Base-by-base conservation (phyloP, 371 early-diverging fungal genomes). In the Vavraia culicis region DNA sequence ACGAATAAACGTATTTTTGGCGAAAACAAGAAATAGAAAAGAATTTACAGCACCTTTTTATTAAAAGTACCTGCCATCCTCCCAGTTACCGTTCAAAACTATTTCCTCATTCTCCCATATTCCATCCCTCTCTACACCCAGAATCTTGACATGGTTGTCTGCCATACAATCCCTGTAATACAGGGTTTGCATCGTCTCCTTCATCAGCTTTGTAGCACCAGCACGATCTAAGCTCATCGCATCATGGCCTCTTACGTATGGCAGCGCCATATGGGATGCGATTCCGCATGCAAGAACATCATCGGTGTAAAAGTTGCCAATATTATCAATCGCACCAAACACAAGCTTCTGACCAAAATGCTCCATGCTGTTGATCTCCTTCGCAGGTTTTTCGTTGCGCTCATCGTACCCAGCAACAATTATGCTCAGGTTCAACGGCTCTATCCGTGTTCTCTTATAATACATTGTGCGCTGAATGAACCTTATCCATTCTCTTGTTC, bases 221-320 rank as follows among this genome's bases (percentile, higher is more conserved):
- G 2, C 27, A 27, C 27, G 27, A 7, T 27, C 27, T 27, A 27
- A 27, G 27, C 27, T 27, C 2, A 7, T 27, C 27, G 27, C 2
- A 7, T 7, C 27, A 7, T 27, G 27, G 27, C 27, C 23, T 68
- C 95, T 75, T 59, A 96, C 66, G 49, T 91, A 77, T 41, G 98
- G 98, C 54, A 82, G 81, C 39, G 88, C 91, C 45, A 94, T 66
- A 69, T 90, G 78, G 27, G 77, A 78, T 31, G 93, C 93, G 64
- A 82, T 86, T 20, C 98, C 95, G 31, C 94, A 90, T 32, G 93
- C 89, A 54, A 93, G 81, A 15, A 84, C 80, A 11, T 78, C 63
- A 3, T 85, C 65, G 61, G 82, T 75, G 65, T 88, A 89, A 15
- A 88, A 85, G 16, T 88, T 89, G 32, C 95, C 98, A 62, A 81